phyloP scores from a whole-genome alignment of 129 eudicot genomes.

The Solidago caesia region DNA sequence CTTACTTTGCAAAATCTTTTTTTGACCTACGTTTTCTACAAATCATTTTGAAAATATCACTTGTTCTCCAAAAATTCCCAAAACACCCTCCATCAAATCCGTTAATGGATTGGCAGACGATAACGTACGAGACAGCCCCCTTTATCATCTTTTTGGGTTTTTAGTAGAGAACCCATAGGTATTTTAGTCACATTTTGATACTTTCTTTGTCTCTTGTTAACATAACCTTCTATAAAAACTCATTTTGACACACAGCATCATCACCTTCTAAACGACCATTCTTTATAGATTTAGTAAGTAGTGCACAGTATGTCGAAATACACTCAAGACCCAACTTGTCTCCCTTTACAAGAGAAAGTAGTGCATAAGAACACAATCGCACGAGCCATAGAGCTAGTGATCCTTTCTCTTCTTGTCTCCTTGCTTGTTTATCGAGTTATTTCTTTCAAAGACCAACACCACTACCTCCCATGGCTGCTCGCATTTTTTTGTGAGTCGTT shows the following conservation, averaged over 20 bases:
- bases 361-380: slow-evolving; percentile 31
- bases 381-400: slow-evolving; percentile 44
- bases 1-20: too few species aligned
- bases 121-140: too few species aligned
- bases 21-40: too few species aligned
- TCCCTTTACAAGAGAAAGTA: slow-evolving; percentile 39
- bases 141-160: too few species aligned
- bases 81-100: too few species aligned
- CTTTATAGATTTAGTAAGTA: background rate
- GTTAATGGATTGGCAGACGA: too few species aligned
- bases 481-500: slow-evolving; percentile 56
- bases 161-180: background rate
- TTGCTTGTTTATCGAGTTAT: slow-evolving; percentile 43
- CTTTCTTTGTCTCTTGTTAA: background rate
- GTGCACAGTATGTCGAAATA: slow-evolving; percentile 22
- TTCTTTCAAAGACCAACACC: slow-evolving; percentile 38
- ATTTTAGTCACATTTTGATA: background rate
- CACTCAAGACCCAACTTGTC: slow-evolving; percentile 15
- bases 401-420: slow-evolving; percentile 45
- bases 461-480: slow-evolving; percentile 37
- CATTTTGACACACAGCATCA: background rate
- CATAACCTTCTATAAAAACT: slow-evolving; percentile 3
- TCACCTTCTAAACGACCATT: background rate
- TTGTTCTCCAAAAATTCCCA: too few species aligned
- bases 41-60: too few species aligned